Conservation (phyloP, 345 rosid genomes). For the Acer saccharum region DNA sequence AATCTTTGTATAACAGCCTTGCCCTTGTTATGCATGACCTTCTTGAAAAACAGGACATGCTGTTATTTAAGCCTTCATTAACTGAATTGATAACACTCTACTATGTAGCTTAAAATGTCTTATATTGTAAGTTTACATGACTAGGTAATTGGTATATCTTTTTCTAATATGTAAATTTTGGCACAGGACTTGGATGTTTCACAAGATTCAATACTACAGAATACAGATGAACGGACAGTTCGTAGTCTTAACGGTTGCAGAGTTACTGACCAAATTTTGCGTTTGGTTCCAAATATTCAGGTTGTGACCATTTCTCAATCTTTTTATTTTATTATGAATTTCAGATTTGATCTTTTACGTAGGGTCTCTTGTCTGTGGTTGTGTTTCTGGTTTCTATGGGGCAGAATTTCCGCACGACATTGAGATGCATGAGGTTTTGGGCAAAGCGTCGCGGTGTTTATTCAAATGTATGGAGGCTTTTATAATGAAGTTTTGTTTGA, state of each 20-base stretch:
- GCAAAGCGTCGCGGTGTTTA: conserved; percentile 97
- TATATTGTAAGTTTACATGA: background rate
- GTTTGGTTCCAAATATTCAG: conserved; percentile 95
- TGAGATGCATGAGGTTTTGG: conserved; percentile 97
- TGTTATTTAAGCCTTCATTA: conserved; percentile 5
- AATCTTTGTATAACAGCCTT: background rate
- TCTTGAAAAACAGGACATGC: background rate
- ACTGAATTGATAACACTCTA: background rate
- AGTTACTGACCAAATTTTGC: conserved; percentile 98
- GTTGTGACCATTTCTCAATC: conserved; percentile 35
- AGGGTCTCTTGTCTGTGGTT: conserved; percentile 20
- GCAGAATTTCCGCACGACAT: conserved; percentile 88
- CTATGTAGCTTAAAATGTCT: background rate
- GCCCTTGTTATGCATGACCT: background rate
- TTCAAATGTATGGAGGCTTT: conserved; percentile 69
- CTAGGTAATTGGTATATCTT: background rate
- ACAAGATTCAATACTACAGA: conserved; percentile 87
- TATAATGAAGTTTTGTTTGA: conserved; percentile 15
- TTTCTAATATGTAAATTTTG: conserved; percentile 20
- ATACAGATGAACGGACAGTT: conserved; percentile 93
- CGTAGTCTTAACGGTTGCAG: conserved; percentile 99
- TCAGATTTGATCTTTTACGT: conserved; percentile 6
- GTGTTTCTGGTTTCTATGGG: conserved; percentile 21
- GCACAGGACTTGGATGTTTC: conserved; percentile 90
- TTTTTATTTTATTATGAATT: background rate